Evolutionary conservation across 306 rosid genomes (phyloP).

Genomic region (Begonia fuchsioides): DNA sequence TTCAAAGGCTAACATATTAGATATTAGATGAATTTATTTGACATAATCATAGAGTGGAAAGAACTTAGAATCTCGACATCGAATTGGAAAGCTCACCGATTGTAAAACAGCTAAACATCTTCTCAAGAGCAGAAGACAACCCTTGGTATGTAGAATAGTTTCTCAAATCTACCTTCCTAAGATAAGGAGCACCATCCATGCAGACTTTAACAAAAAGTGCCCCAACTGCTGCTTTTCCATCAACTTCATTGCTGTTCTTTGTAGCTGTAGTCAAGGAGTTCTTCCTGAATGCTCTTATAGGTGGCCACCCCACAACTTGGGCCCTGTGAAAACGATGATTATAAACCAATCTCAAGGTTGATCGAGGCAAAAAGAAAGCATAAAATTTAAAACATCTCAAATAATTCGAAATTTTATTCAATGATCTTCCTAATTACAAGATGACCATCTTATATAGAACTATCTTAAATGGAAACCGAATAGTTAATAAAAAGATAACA

Average conservation of each 20-base stretch:
- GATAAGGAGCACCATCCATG: conserved; percentile 90
- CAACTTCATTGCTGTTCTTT: conserved; percentile 49
- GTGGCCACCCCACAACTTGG: conserved; percentile 93
- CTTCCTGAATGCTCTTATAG: conserved; percentile 76
- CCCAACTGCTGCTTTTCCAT: conserved; percentile 43
- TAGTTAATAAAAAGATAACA: no score
- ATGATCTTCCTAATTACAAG: no score
- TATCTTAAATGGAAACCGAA: no score
- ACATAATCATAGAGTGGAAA: no score
- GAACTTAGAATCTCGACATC: background rate
- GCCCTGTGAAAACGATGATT: conserved; percentile 41
- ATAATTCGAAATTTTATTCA: no score
- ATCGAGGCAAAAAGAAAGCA: no score
- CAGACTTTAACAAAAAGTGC: conserved; percentile 66
- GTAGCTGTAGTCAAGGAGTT: conserved; percentile 48
- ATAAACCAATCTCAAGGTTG: conserved; percentile 15
- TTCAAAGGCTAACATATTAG: conserved; percentile 6
- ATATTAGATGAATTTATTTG: no score
- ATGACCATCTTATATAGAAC: no score
- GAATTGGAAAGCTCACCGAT: conserved; percentile 37
- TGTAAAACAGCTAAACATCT: conserved; percentile 77
- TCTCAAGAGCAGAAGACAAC: conserved; percentile 67
- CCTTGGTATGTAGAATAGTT: conserved; percentile 55
- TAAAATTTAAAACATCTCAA: no score
- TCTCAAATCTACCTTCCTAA: conserved; percentile 78